Conservation (phyloP, 2,329 filamentous ascomycete genomes). For the Aphanocladium album region DNA sequence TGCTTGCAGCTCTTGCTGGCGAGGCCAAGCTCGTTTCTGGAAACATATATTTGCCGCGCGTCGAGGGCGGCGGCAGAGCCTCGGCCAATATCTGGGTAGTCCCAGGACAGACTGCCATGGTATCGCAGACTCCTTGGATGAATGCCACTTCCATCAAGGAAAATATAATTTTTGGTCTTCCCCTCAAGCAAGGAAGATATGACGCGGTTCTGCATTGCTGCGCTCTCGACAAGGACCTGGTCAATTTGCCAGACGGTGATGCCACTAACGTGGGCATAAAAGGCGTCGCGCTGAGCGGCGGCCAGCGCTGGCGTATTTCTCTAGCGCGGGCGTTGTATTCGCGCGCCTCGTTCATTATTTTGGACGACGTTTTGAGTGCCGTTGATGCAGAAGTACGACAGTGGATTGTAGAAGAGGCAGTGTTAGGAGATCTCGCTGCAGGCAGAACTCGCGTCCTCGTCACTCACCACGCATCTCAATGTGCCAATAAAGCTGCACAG, state of each 20-base stretch:
- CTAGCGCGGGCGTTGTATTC: slow-evolving; percentile 20
- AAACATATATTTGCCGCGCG: slow-evolving; percentile 1
- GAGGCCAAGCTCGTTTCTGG: slow-evolving; percentile 8
- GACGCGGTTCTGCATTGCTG: slow-evolving; percentile 40
- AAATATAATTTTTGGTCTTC: slow-evolving; percentile 68
- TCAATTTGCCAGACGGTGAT: slow-evolving; percentile 65
- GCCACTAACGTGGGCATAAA: slow-evolving; percentile 50
- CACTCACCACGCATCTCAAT: slow-evolving; percentile 66
- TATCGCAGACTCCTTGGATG: slow-evolving; percentile 69
- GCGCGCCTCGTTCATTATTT: slow-evolving; percentile 29
- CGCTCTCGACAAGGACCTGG: slow-evolving; percentile 64
- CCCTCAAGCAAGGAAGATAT: slow-evolving; percentile 30
- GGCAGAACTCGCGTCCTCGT: slow-evolving; percentile 66
- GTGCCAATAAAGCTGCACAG: slow-evolving; percentile 51
- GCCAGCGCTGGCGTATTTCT: slow-evolving; percentile 16
- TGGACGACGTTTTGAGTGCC: slow-evolving; percentile 73
- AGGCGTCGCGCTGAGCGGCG: slow-evolving; percentile 13
- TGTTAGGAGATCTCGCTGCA: slow-evolving; percentile 59
- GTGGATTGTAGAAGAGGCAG: slow-evolving; percentile 64
- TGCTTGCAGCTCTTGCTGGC: slow-evolving; percentile 8
- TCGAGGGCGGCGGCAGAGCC: neutral
- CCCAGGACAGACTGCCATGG: neutral
- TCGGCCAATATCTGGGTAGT: neutral
- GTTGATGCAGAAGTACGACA: slow-evolving; percentile 66
- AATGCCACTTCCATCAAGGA: slow-evolving; percentile 68